Evolutionary conservation across 495 filamentous ascomycete genomes (phyloP), one percentile per base, ranked within the genome.

Genomic region (Penicillium herquei): DNA sequence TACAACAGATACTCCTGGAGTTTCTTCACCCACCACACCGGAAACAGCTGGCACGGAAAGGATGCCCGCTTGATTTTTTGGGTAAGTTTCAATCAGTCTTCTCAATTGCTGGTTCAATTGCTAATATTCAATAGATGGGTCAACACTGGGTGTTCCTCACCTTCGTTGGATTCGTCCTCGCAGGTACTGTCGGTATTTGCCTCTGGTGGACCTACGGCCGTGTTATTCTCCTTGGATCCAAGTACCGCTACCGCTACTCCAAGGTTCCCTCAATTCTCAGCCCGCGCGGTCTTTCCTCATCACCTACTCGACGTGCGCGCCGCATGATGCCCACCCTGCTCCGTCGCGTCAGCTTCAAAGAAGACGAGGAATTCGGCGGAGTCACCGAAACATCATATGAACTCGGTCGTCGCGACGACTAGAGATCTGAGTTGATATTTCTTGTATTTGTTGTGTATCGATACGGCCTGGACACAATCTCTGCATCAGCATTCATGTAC

Each of bases 41-140:
- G 89, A 16, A 89, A 83, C 69, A 87, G 83, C 62, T 92, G 89
- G 89, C 89, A 92, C 64, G 80, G 80, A 17, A 83, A 80, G 54
- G 89, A 92, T 61, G 89, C 89, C 8, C 75, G 80, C 62, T 67
- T 90, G 5, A 90, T 92, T 61, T 90, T 92, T 69, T 92, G 89
- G 87, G 76, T 82, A 68, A 63, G 76, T 54, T 21, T 47, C 1
- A 1, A n/a, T 30, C 17, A 47, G 3, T n/a, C 39, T n/a, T 39
- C 35, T 6, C 6, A 39, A 39, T 39, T 1, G 6, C 21, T 26
- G 34, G 12, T 13, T 37, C 34, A 37, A 37, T 13, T 39, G 41
- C 52, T 58, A 63, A 63, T 37, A 7, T n/a, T 0, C 47, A 40
- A 30, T 48, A 59, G 75, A 88, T 92, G 84, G 83, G 82, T 11